These are phyloP conservation scores for Diaporthe destruens DNA, from an alignment of 2,329 filamentous ascomycete species.

Conservation along the genomic window DNA sequence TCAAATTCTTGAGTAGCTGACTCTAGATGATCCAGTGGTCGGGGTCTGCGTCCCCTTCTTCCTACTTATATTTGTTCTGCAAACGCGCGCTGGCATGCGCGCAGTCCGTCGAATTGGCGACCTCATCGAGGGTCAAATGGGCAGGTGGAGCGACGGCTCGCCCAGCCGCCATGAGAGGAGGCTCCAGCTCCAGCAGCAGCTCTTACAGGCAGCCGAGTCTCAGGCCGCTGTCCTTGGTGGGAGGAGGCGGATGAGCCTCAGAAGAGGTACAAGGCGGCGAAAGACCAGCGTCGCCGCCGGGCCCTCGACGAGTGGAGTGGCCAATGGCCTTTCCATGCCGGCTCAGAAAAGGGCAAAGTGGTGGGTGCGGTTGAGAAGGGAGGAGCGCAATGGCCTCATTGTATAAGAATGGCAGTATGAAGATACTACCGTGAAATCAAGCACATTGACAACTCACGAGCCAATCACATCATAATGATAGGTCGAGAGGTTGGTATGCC, in stretches of 20 bases:
- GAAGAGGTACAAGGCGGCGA: constrained; percentile 18
- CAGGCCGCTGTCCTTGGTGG: constrained; percentile 10
- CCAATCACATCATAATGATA: background rate
- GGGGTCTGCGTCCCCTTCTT: constrained; percentile 69
- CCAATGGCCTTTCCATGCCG: background rate
- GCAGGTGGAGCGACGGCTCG: constrained; percentile 29
- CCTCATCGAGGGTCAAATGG: constrained; percentile 36
- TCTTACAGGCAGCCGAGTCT: constrained; percentile 35
- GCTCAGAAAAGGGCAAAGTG: constrained; percentile 7
- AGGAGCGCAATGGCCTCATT: constrained; percentile 7
- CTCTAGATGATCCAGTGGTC: constrained; percentile 62
- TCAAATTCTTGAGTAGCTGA: background rate
- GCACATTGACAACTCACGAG: background rate
- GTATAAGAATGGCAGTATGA: background rate
- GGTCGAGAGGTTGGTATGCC: background rate
- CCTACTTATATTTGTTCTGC: constrained; percentile 59
- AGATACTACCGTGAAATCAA: background rate
- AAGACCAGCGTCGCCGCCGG: background rate
- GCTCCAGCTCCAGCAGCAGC: constrained; percentile 41
- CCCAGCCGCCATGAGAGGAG: constrained; percentile 37
- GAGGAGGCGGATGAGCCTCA: constrained; percentile 24
- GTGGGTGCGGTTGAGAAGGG: constrained; percentile 20
- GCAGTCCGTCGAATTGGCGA: constrained; percentile 38
- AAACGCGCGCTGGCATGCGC: constrained; percentile 55
- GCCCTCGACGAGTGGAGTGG: background rate